A percentile compares a stretch with the other conserved stretches of the same genome.
Evolutionary conservation across 306 rosid species (phyloP).

Genomic region (Pterocarpus macrocarpus): DNA sequence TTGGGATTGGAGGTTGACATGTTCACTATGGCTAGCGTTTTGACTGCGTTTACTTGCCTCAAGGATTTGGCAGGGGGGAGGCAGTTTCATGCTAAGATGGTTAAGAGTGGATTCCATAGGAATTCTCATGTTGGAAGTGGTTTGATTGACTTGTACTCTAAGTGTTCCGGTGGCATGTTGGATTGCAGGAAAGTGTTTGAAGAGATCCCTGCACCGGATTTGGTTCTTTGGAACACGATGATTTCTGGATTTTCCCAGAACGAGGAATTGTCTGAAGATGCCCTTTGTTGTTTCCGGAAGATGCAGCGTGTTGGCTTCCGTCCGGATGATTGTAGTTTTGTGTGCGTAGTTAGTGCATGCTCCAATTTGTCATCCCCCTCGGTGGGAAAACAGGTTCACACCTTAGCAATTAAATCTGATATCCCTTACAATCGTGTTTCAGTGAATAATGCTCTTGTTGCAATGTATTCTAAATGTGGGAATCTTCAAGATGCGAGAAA

Average conservation of each 20-base stretch:
- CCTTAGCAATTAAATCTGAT: conserved; percentile 75
- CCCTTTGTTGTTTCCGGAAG: conserved; percentile 63
- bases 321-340: conserved; percentile 85
- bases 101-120: conserved; percentile 80
- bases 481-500: conserved; percentile 76
- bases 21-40: conserved; percentile 89
- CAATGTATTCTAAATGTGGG: conserved; percentile 92
- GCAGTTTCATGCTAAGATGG: conserved; percentile 82
- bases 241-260: conserved; percentile 82
- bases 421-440: conserved; percentile 73
- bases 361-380: conserved; percentile 82
- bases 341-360: conserved; percentile 79
- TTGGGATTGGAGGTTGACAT: conserved; percentile 66
- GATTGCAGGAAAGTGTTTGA: conserved; percentile 73
- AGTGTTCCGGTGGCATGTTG: conserved; percentile 72
- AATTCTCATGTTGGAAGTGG: conserved; percentile 88
- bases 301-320: conserved; percentile 68
- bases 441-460: conserved; percentile 76
- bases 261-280: conserved; percentile 73
- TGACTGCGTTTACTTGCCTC: conserved; percentile 74
- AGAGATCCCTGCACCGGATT: conserved; percentile 76
- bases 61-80: conserved; percentile 76
- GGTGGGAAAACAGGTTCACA: conserved; percentile 79
- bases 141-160: conserved; percentile 82
- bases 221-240: conserved; percentile 90